Base-by-base conservation (phyloP, 1,284 basidiomycete genomes). In the Tremellales sp. region DNA sequence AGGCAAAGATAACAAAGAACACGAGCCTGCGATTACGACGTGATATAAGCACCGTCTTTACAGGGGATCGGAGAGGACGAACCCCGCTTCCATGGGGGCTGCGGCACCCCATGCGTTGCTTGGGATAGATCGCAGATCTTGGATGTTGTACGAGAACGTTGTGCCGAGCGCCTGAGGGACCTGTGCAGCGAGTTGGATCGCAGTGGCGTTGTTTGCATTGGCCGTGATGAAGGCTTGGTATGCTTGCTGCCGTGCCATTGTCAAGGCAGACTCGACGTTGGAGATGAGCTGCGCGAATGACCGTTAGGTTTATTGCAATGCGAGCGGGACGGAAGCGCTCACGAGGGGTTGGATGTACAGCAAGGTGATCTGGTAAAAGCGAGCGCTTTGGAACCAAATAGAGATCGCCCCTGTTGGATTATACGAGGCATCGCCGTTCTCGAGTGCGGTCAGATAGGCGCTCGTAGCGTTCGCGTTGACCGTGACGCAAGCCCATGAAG, bases 1-100 rank as follows among this genome's bases (percentile, higher is more conserved):
- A 68, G 1, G 66, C 57, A 25, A 68, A 61, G 46, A 68, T 69
- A 40, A 60, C 59, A 45, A 57, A 68, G 54, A 68, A 70, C 46
- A 70, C 66, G 34, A 67, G 45, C 29, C 49, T 36, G 16, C 34
- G 10, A 31, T 16, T 10, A 10, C 10, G 29, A 16, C 16, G 16
- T 31, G 16, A 36, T 8, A 36, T 16, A 21, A 9, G 16, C n/a
- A 8, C 8, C 9, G 34, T 36, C 34, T 36, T 36, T 9, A 21
- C 22, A 14, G 8, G 34, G n/a, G n/a, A n/a, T 18, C 8, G 8
- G n/a, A 16, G 8, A 10, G 9, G 8, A 36, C 34, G n/a, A 9
- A 36, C 34, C n/a, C 58, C 5, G 68, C 68, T 54, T 70, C 66
- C 49, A 70, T 66, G 12, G 63, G 64, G 14, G 67, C 67, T 6